Conservation (phyloP, 768 basidiomycete species). For the Mycena alexandri region DNA sequence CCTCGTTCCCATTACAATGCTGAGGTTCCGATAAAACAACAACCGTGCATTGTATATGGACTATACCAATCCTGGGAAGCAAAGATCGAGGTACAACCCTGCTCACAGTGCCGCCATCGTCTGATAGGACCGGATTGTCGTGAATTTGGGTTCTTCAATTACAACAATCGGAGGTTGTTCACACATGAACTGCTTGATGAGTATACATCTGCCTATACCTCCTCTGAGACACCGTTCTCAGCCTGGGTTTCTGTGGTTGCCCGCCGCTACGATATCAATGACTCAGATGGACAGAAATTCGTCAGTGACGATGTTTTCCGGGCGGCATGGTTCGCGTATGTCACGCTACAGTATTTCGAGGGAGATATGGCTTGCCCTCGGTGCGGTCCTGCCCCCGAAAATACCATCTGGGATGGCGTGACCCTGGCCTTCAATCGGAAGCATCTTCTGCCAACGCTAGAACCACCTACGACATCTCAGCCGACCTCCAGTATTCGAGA, state of each 20-base stretch:
- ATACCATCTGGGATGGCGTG: constrained; percentile 39
- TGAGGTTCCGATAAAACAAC: neutral
- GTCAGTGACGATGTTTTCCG: constrained; percentile 20
- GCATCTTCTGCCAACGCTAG: constrained; percentile 28
- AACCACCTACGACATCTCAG: constrained; percentile 32
- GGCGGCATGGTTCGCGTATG: constrained; percentile 35
- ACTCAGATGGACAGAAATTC: no score
- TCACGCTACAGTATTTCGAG: constrained; percentile 26
- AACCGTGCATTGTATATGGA: constrained; percentile 13
- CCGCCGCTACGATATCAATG: constrained; percentile 16
- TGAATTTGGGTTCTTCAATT: constrained; percentile 36
- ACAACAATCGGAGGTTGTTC: constrained; percentile 30
- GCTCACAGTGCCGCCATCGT: constrained; percentile 12
- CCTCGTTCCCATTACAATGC: constrained; percentile 1
- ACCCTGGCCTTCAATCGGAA: constrained; percentile 37
- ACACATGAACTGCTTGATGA: constrained; percentile 35
- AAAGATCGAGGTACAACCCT: constrained; percentile 22
- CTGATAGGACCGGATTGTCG: constrained; percentile 28
- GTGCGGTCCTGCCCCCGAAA: constrained; percentile 31
- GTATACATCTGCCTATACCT: constrained; percentile 30
- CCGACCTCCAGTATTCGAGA: neutral
- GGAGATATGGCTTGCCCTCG: constrained; percentile 18
- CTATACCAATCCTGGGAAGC: constrained; percentile 4
- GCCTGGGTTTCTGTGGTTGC: constrained; percentile 22
- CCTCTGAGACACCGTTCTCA: constrained; percentile 35